Conservation (phyloP, 1,139 yeast genomes). For the Pichia sp. region DNA sequence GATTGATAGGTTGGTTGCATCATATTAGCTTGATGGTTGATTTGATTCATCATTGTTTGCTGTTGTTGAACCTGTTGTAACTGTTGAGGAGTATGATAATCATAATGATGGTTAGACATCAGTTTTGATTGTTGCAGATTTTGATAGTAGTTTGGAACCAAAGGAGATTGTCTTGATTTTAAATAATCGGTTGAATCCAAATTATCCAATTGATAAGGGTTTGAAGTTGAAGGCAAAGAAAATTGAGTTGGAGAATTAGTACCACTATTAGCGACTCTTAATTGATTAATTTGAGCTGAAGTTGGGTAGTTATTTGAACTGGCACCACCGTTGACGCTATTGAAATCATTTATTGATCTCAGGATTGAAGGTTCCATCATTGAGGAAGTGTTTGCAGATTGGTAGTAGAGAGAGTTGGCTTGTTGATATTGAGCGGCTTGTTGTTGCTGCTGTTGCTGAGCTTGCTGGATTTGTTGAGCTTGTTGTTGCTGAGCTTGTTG, state of each 20-base stretch:
- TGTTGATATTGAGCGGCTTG: conserved; percentile 10
- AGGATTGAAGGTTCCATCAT: conserved; percentile 7
- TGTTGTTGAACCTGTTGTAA: not conserved
- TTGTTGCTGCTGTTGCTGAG: conserved; percentile 6
- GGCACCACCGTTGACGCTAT: not conserved
- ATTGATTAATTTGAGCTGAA: conserved; percentile 6
- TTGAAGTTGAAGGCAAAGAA: conserved; percentile 5
- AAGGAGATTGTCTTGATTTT: conserved; percentile 15
- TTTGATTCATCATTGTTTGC: not conserved
- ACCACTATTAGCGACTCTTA: conserved; percentile 6
- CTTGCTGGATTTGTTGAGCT: conserved; percentile 12
- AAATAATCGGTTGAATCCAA: conserved; percentile 9
- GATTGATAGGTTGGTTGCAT: not conserved
- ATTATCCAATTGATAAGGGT: conserved; percentile 5
- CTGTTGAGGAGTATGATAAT: conserved; percentile 1
- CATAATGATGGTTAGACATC: conserved; percentile 5
- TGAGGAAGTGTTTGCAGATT: conserved; percentile 7
- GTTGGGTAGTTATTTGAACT: conserved; percentile 8
- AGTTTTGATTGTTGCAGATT: conserved; percentile 8
- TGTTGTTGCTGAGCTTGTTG: conserved; percentile 19
- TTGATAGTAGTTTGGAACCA: conserved; percentile 11
- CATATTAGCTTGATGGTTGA: not conserved
- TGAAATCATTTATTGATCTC: conserved; percentile 13
- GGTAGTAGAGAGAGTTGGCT: conserved; percentile 12
- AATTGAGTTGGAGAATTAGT: conserved; percentile 14